These are phyloP conservation scores for Colletotrichum orchidophilum DNA, from an alignment of 2,329 filamentous ascomycete genomes.

Conservation along the genomic window DNA sequence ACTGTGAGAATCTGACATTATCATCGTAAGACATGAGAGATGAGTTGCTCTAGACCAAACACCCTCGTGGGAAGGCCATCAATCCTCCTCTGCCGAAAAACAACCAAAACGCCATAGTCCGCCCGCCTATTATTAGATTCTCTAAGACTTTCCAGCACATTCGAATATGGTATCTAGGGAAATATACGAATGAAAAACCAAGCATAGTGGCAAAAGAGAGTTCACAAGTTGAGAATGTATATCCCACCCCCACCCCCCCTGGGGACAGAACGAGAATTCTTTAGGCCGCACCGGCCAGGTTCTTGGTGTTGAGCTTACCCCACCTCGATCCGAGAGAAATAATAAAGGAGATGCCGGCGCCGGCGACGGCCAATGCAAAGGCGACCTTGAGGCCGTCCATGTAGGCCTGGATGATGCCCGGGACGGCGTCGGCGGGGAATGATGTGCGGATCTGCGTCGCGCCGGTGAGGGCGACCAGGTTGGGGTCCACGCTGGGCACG, in stretches of 20 bases:
- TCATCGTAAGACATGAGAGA: conserved; percentile 8
- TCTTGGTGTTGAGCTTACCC: conserved; percentile 36
- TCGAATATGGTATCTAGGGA: conserved; percentile 9
- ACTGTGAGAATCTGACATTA: neutral
- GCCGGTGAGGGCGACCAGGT: conserved; percentile 51
- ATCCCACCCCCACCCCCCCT: too few species aligned
- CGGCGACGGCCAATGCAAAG: conserved; percentile 65
- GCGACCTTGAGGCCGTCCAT: conserved; percentile 71
- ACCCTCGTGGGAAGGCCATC: neutral
- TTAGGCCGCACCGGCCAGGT: conserved; percentile 20
- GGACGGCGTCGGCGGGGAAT: conserved; percentile 59
- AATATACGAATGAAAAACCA: neutral
- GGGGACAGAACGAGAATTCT: neutral
- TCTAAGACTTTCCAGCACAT: neutral
- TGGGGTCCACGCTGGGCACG: conserved; percentile 49
- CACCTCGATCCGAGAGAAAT: conserved; percentile 47
- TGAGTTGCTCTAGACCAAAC: neutral
- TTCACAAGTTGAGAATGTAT: neutral
- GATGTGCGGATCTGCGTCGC: conserved; percentile 64
- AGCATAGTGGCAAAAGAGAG: neutral
- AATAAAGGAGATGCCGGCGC: conserved; percentile 51
- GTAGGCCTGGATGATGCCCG: conserved; percentile 67
- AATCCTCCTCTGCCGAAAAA: neutral
- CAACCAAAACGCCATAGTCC: conserved; percentile 1
- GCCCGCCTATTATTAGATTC: neutral